Percentiles rank a stretch among this genome's conserved stretches.
phyloP scores from a whole-genome alignment of 768 basidiomycete species.

The Coprinopsis marcescibilis region DNA sequence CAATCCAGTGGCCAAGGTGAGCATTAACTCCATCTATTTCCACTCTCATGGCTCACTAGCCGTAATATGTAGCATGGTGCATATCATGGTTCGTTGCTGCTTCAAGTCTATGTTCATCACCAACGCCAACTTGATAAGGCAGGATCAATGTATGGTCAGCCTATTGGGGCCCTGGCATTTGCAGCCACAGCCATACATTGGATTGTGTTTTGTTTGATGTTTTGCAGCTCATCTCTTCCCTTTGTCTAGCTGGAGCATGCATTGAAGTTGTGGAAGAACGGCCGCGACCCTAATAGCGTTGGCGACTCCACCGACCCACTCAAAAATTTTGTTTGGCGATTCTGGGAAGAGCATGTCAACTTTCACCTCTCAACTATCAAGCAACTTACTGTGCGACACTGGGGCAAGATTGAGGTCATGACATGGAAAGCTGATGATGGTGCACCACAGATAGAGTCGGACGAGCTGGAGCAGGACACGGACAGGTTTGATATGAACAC shows the following conservation, averaged over 20 bases:
- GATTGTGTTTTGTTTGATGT: neutral
- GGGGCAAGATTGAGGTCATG: neutral
- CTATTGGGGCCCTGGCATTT: slow-evolving; percentile 1
- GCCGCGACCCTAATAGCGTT: neutral
- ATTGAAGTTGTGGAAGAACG: slow-evolving; percentile 1
- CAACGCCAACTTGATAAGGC: neutral
- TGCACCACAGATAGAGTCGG: neutral
- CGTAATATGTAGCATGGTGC: neutral
- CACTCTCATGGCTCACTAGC: neutral
- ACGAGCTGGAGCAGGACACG: neutral
- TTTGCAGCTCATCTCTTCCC: neutral
- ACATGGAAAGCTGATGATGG: neutral
- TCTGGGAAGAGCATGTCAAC: neutral
- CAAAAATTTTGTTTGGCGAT: neutral
- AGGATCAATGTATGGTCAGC: neutral
- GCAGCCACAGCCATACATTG: slow-evolving; percentile 4
- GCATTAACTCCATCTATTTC: neutral
- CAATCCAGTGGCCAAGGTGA: neutral
- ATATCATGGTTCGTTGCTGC: neutral
- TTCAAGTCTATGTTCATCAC: slow-evolving; percentile 5
- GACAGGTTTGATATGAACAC: neutral
- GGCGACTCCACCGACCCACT: too few species aligned
- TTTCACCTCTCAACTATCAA: neutral
- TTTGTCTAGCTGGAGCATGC: slow-evolving; percentile 5
- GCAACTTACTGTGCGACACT: neutral